Conservation (phyloP, 495 filamentous ascomycete genomes). For the Hypoxylon lenormandii region DNA sequence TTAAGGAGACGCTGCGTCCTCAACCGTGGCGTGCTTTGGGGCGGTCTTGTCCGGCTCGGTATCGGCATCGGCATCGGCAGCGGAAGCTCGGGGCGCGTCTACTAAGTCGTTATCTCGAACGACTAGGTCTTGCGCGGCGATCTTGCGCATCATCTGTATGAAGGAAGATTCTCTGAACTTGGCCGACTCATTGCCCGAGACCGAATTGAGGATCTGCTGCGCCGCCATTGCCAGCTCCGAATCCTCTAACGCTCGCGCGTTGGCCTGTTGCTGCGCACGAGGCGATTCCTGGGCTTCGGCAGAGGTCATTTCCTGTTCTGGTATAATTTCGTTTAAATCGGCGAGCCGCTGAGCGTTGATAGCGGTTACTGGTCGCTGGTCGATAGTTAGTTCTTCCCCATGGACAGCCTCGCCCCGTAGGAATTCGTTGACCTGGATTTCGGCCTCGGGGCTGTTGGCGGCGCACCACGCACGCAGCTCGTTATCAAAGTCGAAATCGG, state of each 20-base stretch:
- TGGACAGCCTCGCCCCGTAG: neutral
- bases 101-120: slow-evolving; percentile 57
- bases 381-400: slow-evolving; percentile 6
- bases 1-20: neutral
- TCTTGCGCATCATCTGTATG: slow-evolving; percentile 58
- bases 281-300: neutral
- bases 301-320: neutral
- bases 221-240: slow-evolving; percentile 57
- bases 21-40: neutral
- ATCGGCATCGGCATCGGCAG: neutral
- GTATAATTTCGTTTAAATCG: neutral
- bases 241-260: slow-evolving; percentile 30
- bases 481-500: slow-evolving; percentile 44
- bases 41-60: neutral
- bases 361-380: slow-evolving; percentile 30
- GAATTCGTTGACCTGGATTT: neutral
- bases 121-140: slow-evolving; percentile 55
- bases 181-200: slow-evolving; percentile 53
- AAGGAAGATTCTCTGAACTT: slow-evolving; percentile 63
- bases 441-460: slow-evolving; percentile 46
- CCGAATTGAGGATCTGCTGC: slow-evolving; percentile 54
- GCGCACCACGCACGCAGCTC: slow-evolving; percentile 50
- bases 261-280: slow-evolving; percentile 1
- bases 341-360: slow-evolving; percentile 37
- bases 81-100: slow-evolving; percentile 24